A percentile compares a stretch with the other conserved stretches of the same genome.
Conservation (phyloP, 2,329 filamentous ascomycete species). For the Ampelomyces quisqualis region DNA sequence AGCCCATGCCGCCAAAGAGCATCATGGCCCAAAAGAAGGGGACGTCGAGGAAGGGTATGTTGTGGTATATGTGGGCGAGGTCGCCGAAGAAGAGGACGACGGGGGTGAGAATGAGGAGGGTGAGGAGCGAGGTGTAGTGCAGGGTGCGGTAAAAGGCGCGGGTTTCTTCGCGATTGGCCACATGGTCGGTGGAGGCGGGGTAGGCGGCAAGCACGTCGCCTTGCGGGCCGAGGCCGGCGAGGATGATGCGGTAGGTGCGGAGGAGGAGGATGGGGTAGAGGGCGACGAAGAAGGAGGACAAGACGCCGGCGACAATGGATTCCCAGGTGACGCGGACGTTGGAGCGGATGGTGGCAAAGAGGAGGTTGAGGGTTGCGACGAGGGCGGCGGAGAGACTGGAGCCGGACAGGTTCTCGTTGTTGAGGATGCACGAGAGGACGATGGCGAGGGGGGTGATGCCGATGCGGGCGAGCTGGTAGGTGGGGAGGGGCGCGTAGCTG, state of each 20-base stretch:
- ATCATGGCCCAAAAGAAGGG: constrained; percentile 59
- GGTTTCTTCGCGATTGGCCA: constrained; percentile 48
- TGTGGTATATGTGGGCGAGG: constrained; percentile 50
- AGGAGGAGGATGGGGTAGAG: constrained; percentile 55
- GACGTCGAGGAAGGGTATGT: constrained; percentile 57
- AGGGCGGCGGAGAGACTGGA: constrained; percentile 54
- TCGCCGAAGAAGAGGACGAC: constrained; percentile 55
- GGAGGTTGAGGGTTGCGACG: constrained; percentile 53
- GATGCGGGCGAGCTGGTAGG: constrained; percentile 56
- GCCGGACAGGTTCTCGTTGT: constrained; percentile 50
- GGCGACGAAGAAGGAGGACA: constrained; percentile 55
- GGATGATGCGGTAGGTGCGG: constrained; percentile 52
- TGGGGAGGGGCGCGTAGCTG: constrained; percentile 54
- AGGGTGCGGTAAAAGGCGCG: constrained; percentile 55
- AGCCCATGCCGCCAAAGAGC: constrained; percentile 50
- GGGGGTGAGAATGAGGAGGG: constrained; percentile 52
- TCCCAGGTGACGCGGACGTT: constrained; percentile 54
- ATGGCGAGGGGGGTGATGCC: constrained; percentile 53
- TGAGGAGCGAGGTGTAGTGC: constrained; percentile 55
- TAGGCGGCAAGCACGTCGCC: constrained; percentile 48
- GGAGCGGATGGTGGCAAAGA: constrained; percentile 51
- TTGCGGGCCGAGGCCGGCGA: constrained; percentile 48
- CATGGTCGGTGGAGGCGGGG: constrained; percentile 34
- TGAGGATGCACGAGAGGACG: constrained; percentile 51
- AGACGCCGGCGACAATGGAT: constrained; percentile 53